Conservation (phyloP, 2,329 filamentous ascomycete genomes). For the Lasiodiplodia citricola region DNA sequence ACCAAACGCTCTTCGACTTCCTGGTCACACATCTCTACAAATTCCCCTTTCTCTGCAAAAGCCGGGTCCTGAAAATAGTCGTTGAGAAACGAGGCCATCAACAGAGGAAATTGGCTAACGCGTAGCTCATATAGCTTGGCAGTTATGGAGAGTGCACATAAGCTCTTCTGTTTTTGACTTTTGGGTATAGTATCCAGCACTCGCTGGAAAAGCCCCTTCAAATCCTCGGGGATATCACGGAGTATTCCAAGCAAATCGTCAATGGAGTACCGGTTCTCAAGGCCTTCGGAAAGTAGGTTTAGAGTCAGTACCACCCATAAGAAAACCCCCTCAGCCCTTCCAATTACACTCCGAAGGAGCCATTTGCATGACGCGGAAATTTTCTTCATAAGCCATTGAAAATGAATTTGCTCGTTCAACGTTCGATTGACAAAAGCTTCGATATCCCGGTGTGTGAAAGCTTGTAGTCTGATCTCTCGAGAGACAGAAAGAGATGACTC, state of each 20-base stretch:
- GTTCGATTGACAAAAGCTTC: neutral
- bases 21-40: neutral
- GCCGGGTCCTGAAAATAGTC: neutral
- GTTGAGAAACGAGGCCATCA: neutral
- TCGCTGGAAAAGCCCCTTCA: neutral
- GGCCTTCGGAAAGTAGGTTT: neutral
- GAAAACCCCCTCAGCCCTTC: neutral
- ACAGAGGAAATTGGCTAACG: neutral
- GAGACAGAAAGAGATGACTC: neutral
- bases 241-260: neutral
- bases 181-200: neutral
- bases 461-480: neutral
- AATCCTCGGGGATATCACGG: neutral
- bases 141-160: neutral
- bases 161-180: neutral
- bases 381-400: neutral
- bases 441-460: neutral
- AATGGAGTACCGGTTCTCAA: neutral
- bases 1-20: neutral
- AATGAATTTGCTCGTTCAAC: neutral
- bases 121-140: neutral
- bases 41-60: neutral
- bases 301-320: neutral
- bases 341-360: rapidly evolving
- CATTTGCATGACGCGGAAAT: neutral